These are phyloP conservation scores for Podaxis sp. DNA, from an alignment of 768 basidiomycete species.

Conservation along the genomic window DNA sequence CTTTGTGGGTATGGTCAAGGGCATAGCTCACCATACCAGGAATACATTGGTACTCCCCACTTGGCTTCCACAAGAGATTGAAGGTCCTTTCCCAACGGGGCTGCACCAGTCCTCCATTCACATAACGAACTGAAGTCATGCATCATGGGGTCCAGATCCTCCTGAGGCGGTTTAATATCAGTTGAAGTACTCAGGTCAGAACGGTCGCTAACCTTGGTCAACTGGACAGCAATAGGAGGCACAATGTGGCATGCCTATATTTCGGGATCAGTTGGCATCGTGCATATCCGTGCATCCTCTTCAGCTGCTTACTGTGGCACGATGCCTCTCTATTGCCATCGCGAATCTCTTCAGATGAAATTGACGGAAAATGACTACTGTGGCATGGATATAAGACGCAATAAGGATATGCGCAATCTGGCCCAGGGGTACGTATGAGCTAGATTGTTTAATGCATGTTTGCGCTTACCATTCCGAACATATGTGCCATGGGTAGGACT, in stretches of 20 bases:
- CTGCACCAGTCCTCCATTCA: conserved; percentile 8
- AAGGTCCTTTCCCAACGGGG: conserved; percentile 4
- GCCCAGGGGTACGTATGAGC: background rate
- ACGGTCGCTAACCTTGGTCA: conserved; percentile 1
- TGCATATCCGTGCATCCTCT: background rate
- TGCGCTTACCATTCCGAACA: conserved; percentile 6
- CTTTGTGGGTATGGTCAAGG: background rate
- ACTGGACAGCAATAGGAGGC: conserved; percentile 2
- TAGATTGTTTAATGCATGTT: background rate
- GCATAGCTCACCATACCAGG: conserved; percentile 2
- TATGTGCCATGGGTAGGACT: conserved; percentile 6
- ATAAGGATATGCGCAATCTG: background rate
- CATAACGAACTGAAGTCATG: conserved; percentile 1
- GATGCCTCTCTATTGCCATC: background rate
- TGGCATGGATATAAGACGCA: conserved; percentile 1
- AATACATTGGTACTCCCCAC: conserved; percentile 2
- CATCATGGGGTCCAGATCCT: background rate
- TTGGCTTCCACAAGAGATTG: background rate
- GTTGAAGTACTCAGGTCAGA: background rate
- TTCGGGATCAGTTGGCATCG: background rate
- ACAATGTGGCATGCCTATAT: conserved; percentile 4
- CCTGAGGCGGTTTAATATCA: background rate
- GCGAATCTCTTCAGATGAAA: conserved; percentile 5
- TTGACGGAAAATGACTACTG: background rate
- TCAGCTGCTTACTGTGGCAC: background rate